A percentile compares a stretch with the other conserved stretches of the same genome.
These are phyloP conservation scores for Cyberlindnera saturnus DNA, from an alignment of 805 yeast genomes.

Conservation along the genomic window DNA sequence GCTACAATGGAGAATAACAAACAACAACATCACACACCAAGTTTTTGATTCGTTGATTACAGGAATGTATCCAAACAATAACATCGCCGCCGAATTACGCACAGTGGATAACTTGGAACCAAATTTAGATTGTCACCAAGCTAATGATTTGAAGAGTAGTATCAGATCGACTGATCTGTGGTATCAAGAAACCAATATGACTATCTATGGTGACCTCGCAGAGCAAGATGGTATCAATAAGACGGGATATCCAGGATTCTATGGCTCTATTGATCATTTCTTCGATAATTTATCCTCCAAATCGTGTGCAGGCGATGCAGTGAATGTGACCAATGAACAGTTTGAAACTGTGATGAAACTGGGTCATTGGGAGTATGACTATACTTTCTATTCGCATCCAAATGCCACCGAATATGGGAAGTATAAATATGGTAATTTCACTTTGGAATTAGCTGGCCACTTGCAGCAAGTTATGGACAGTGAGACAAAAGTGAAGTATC, in stretches of 20 bases:
- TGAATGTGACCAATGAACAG: constrained; percentile 24
- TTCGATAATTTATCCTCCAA: constrained; percentile 36
- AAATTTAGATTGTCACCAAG: constrained; percentile 28
- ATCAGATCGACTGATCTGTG: constrained; percentile 28
- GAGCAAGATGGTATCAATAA: constrained; percentile 18
- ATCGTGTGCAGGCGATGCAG: constrained; percentile 32
- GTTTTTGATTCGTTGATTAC: constrained; percentile 32
- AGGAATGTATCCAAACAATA: constrained; percentile 32
- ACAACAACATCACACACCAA: constrained; percentile 33
- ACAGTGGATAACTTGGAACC: constrained; percentile 33
- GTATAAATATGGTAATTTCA: constrained; percentile 31
- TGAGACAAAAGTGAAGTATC: constrained; percentile 24
- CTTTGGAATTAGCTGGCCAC: constrained; percentile 29
- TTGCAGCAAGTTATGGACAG: constrained; percentile 27
- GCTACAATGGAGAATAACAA: constrained; percentile 31
- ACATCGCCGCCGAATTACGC: constrained; percentile 27
- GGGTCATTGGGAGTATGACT: constrained; percentile 41
- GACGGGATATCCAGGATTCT: constrained; percentile 17
- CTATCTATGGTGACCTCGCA: constrained; percentile 24
- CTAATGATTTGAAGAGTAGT: constrained; percentile 20
- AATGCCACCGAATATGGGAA: constrained; percentile 31
- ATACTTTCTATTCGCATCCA: constrained; percentile 27
- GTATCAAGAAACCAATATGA: constrained; percentile 29
- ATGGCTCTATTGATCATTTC: constrained; percentile 35
- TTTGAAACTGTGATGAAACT: constrained; percentile 35